Conservation (phyloP, 2,329 filamentous ascomycete species). For the Curvularia hawaiiensis region DNA sequence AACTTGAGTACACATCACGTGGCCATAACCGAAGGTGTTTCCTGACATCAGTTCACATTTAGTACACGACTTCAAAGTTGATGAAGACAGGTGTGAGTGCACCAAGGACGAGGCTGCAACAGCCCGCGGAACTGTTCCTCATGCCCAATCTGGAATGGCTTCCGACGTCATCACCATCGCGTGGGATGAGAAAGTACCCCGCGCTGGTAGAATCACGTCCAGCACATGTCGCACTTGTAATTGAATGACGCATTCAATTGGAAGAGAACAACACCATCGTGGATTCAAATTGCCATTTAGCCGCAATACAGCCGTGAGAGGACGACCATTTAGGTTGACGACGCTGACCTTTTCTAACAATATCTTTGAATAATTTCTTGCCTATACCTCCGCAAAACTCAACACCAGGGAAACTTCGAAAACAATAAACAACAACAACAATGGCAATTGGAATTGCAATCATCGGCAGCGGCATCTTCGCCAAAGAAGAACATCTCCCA, state of each 20-base stretch:
- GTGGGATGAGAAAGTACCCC: constrained; percentile 18
- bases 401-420: background rate
- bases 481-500: constrained; percentile 64
- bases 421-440: too few species aligned
- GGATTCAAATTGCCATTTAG: constrained; percentile 24
- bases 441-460: constrained; percentile 62
- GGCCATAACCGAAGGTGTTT: background rate
- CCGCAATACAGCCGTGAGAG: constrained; percentile 17
- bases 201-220: constrained; percentile 5
- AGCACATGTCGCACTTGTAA: background rate
- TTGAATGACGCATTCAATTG: constrained; percentile 12
- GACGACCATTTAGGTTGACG: constrained; percentile 1
- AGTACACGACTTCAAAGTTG: background rate
- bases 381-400: background rate
- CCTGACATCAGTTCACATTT: background rate
- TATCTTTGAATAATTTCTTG: background rate
- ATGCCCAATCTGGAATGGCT: constrained; percentile 22
- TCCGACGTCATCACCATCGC: constrained; percentile 23
- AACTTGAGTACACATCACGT: background rate
- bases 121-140: constrained; percentile 12
- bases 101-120: background rate
- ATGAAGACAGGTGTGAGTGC: background rate
- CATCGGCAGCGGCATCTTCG: constrained; percentile 68
- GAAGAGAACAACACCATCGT: constrained; percentile 2
- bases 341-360: background rate